A percentile compares a stretch with the other conserved stretches of the same genome.
phyloP scores from a whole-genome alignment of 2,329 filamentous ascomycete species.

The Diaporthe humulicola region DNA sequence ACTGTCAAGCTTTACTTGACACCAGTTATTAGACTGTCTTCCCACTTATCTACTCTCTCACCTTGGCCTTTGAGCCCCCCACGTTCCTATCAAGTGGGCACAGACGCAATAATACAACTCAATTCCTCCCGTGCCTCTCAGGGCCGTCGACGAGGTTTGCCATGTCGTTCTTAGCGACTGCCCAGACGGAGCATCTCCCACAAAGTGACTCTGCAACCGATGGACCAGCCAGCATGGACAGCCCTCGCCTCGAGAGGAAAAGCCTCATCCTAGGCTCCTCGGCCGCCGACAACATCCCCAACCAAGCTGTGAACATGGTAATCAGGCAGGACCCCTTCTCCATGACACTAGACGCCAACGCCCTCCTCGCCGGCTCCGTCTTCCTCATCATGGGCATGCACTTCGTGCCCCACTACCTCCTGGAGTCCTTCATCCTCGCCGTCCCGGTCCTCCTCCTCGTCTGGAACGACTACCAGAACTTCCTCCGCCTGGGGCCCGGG shows the following conservation, averaged over 20 bases:
- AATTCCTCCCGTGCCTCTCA: neutral
- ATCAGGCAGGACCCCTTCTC: constrained; percentile 65
- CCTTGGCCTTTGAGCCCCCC: neutral
- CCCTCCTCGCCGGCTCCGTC: constrained; percentile 60
- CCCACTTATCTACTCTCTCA: neutral
- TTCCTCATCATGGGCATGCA: constrained; percentile 66
- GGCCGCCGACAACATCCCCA: constrained; percentile 41
- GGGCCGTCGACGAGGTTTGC: neutral
- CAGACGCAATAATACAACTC: constrained; percentile 2
- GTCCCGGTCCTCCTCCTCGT: constrained; percentile 64
- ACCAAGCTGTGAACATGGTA: constrained; percentile 54
- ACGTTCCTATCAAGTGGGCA: neutral
- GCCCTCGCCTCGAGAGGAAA: constrained; percentile 29
- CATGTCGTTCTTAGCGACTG: constrained; percentile 25
- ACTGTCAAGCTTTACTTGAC: constrained; percentile 16
- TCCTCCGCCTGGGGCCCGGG: constrained; percentile 82
- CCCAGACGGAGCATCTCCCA: constrained; percentile 19
- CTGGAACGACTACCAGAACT: constrained; percentile 81
- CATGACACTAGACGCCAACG: constrained; percentile 65
- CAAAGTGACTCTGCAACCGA: neutral
- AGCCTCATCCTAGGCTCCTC: constrained; percentile 32
- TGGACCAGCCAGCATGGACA: neutral
- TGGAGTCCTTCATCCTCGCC: constrained; percentile 64
- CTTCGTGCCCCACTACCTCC: constrained; percentile 60
- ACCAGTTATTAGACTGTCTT: constrained; percentile 39